Evolutionary conservation across 768 basidiomycete genomes (phyloP).

Genomic region (Lactifluus pinguis): DNA sequence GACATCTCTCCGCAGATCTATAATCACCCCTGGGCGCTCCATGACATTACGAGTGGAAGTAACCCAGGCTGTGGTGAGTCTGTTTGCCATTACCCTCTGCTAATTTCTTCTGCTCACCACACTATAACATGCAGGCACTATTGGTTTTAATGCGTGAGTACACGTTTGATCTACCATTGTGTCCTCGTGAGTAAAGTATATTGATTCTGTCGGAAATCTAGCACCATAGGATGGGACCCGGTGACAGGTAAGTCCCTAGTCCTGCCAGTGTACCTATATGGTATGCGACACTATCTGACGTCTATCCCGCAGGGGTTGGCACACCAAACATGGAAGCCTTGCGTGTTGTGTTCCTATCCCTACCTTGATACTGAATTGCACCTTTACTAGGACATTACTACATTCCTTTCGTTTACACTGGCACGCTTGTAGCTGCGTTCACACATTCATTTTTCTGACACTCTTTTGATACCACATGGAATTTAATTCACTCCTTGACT

Average conservation of each 20-base stretch:
- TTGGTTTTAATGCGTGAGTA: slow-evolving; percentile 2
- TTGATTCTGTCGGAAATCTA: neutral
- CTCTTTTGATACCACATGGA: too few relatives aligned
- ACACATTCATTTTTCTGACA: too few relatives aligned
- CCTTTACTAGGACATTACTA: neutral
- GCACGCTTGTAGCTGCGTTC: too few relatives aligned
- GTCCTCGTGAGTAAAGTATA: neutral
- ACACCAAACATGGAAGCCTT: neutral
- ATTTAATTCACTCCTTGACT: too few relatives aligned
- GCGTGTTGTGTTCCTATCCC: too few relatives aligned
- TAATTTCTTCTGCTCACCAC: neutral
- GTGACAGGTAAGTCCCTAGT: neutral
- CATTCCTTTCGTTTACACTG: too few relatives aligned
- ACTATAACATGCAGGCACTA: neutral
- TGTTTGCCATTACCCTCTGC: neutral
- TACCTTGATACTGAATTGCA: too few relatives aligned
- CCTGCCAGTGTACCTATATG: too few relatives aligned
- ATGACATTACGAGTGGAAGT: slow-evolving; percentile 5
- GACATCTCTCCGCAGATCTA: slow-evolving; percentile 4
- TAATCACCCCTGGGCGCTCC: neutral
- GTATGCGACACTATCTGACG: neutral
- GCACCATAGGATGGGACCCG: slow-evolving; percentile 8
- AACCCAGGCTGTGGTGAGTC: slow-evolving; percentile 13
- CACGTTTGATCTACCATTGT: neutral
- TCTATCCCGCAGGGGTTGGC: neutral